phyloP scores from a whole-genome alignment of 2,329 filamentous ascomycete species.

The Colletotrichum karsti region DNA sequence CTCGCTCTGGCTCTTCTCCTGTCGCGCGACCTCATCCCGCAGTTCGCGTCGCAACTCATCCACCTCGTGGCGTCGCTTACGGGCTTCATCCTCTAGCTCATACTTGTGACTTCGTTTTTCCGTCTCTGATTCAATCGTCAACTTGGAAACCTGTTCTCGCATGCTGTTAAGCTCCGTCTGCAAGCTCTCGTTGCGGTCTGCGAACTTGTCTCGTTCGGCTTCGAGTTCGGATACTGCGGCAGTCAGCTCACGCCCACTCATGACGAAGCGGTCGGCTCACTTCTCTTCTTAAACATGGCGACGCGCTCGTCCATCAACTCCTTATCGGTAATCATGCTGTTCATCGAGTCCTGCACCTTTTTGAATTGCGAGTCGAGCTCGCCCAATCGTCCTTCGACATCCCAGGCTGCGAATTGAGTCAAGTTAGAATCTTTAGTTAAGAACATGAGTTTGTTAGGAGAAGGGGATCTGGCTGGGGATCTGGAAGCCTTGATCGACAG shows the following conservation, averaged over 20 bases:
- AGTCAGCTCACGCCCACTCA: slow-evolving; percentile 27
- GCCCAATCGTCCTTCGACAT: slow-evolving; percentile 80
- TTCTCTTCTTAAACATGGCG: slow-evolving; percentile 76
- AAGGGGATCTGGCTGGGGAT: slow-evolving; percentile 51
- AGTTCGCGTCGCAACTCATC: slow-evolving; percentile 61
- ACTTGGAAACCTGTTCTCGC: slow-evolving; percentile 46
- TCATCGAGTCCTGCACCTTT: slow-evolving; percentile 76
- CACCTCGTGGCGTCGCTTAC: slow-evolving; percentile 63
- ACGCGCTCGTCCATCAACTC: slow-evolving; percentile 78
- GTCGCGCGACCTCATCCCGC: slow-evolving; percentile 63
- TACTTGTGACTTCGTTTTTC: slow-evolving; percentile 55
- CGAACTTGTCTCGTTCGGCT: slow-evolving; percentile 53
- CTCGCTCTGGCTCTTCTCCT: slow-evolving; percentile 71
- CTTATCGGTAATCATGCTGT: slow-evolving; percentile 72
- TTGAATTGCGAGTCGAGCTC: slow-evolving; percentile 80
- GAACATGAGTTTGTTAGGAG: slow-evolving; percentile 59
- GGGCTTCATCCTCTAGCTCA: slow-evolving; percentile 62
- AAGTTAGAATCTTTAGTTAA: slow-evolving; percentile 80
- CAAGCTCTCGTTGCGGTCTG: slow-evolving; percentile 57
- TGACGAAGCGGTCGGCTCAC: slow-evolving; percentile 55
- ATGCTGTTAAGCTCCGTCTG: slow-evolving; percentile 69
- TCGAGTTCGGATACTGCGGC: slow-evolving; percentile 58
- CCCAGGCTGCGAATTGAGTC: slow-evolving; percentile 73
- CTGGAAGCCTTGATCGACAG: slow-evolving; percentile 42
- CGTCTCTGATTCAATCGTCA: slow-evolving; percentile 49